Percentiles rank a stretch among this genome's conserved stretches.
Conservation (phyloP, 176 grass and related monocot species). For the Typha latifolia region DNA sequence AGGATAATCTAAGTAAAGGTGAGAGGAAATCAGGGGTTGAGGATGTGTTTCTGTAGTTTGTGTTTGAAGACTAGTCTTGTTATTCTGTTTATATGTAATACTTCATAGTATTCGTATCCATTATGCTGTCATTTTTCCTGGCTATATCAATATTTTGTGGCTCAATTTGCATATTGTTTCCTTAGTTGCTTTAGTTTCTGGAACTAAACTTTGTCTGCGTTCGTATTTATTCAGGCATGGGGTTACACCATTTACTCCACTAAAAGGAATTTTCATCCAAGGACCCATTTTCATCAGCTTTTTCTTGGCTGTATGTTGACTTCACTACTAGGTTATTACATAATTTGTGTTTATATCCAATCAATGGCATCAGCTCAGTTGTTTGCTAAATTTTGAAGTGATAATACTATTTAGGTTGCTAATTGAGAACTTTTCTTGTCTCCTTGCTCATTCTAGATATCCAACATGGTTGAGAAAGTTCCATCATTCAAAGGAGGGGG, state of each 20-base stretch:
- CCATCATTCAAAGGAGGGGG: conserved; percentile 92
- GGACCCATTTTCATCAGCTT: conserved; percentile 87
- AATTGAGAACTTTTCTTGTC: not conserved
- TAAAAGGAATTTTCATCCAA: conserved; percentile 75
- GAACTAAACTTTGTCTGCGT: not conserved
- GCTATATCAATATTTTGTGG: no score
- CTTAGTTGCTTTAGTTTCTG: conserved; percentile 11
- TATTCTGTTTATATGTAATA: no score
- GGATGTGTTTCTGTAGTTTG: no score
- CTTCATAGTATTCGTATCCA: no score
- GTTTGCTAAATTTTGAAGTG: not conserved
- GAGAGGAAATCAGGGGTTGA: no score
- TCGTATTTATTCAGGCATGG: conserved; percentile 47
- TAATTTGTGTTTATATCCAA: conserved; percentile 4
- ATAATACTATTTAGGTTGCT: not conserved
- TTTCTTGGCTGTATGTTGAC: conserved; percentile 77
- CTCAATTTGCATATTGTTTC: not conserved
- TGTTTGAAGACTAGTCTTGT: no score
- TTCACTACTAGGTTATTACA: not conserved
- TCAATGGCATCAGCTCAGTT: not conserved
- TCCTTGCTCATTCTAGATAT: conserved; percentile 42
- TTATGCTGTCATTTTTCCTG: no score
- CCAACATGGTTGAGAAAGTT: conserved; percentile 89
- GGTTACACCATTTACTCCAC: conserved; percentile 63
- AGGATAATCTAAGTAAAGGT: no score